Evolutionary conservation across 2,329 filamentous ascomycete species (phyloP).

Genomic region (Fusarium virguliforme): DNA sequence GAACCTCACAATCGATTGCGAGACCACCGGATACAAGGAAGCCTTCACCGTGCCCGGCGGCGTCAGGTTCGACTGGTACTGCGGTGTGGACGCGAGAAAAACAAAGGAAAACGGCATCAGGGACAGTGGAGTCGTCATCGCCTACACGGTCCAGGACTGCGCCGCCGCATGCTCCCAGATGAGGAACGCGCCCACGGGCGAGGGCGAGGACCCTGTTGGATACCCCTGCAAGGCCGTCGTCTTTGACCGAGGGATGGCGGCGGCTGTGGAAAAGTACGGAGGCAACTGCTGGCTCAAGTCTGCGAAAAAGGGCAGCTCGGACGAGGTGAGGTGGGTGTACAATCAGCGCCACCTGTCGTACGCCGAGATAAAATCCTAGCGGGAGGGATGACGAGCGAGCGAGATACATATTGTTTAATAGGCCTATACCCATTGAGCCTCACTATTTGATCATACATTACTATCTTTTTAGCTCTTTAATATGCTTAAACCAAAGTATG

Average conservation of each 20-base stretch:
- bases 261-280: background rate
- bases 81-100: conserved; percentile 1
- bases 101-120: background rate
- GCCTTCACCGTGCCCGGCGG: background rate
- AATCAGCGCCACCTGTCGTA: conserved; percentile 2
- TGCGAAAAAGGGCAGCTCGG: background rate
- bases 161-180: background rate
- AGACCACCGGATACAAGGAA: background rate
- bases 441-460: too few species aligned
- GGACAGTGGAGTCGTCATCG: background rate
- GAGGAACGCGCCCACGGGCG: background rate
- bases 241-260: background rate
- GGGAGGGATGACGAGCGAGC: background rate
- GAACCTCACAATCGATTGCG: conserved; percentile 2
- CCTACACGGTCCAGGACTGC: conserved; percentile 2
- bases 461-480: background rate
- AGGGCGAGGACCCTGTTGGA: background rate
- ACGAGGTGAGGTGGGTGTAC: background rate
- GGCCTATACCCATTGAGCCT: too few species aligned
- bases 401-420: background rate
- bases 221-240: conserved; percentile 2
- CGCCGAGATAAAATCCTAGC: background rate
- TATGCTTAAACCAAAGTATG: background rate
- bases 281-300: conserved; percentile 10
- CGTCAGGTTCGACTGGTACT: background rate